Evolutionary conservation across 139 green algal species (phyloP), one percentile per base, ranked within the genome.

Genomic region (Tetraselmis chui): DNA sequence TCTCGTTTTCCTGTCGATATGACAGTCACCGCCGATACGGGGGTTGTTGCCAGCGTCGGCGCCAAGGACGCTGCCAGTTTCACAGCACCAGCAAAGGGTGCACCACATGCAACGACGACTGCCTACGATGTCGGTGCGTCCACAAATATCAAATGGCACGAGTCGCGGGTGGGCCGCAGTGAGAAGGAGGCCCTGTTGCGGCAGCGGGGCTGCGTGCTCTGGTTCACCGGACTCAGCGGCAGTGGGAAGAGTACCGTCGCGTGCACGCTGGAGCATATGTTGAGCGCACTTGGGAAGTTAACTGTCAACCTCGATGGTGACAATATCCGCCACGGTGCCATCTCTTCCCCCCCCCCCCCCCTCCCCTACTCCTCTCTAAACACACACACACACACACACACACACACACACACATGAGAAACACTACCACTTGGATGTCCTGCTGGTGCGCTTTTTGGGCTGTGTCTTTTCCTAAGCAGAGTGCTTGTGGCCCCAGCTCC

Each of bases 101-200:
- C n/a, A n/a, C n/a, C n/a, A n/a, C n/a, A n/a, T n/a, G n/a, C n/a
- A n/a, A n/a, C 45, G 45, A 18, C 45, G 11, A 18, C 45, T 18
- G 45, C 45, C 32, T 89, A 89, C 79, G 80, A 85, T 29, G 83
- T 91, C 26, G 88, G 86, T n/a, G 67, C 81, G 11, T 84, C 84
- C n/a, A 91, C 83, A 30, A 91, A 91, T 86, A 91, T 91, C 75
- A 84, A 84, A 76, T 91, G 88, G 88, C 86, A 91, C 81, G 88
- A 90, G 75, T 59, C 59, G 1, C 28, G 26, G 32, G 86, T 90
- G 18, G 18, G 45, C 45, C 45, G 45, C 45, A 18, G 11, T 5
- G 45, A 67, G 11, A 67, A 77, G 76, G 79, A 91, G 81, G 45
- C 77, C 77, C 29, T 86, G 5, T 58, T 91, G 32, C 74, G 76